phyloP scores from a whole-genome alignment of 2,329 filamentous ascomycete species.

The Pyrenophora graminea region DNA sequence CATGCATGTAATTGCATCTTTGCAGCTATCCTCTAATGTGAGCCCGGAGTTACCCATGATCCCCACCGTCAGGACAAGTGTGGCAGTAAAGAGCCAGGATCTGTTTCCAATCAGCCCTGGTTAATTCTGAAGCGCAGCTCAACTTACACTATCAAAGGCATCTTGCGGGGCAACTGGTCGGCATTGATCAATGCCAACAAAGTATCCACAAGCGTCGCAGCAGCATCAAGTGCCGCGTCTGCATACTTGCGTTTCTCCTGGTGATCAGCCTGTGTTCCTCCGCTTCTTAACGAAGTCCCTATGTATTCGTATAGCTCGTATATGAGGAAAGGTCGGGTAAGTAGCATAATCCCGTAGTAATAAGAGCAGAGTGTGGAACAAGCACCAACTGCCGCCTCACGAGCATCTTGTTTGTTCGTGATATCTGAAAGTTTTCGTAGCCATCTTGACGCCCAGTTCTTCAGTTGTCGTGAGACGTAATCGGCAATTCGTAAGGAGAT shows the following conservation, averaged over 20 bases:
- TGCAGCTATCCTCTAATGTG: constrained; percentile 26
- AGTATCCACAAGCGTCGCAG: constrained; percentile 34
- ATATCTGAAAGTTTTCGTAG: constrained; percentile 35
- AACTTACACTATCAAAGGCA: constrained; percentile 40
- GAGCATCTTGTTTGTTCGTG: constrained; percentile 31
- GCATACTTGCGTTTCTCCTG: constrained; percentile 35
- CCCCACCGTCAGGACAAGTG: constrained; percentile 35
- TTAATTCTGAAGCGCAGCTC: neutral
- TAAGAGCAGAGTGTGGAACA: constrained; percentile 58
- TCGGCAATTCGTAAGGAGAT: constrained; percentile 49
- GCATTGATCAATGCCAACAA: constrained; percentile 25
- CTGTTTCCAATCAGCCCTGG: constrained; percentile 12
- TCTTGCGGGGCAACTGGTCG: constrained; percentile 30
- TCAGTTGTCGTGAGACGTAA: constrained; percentile 49
- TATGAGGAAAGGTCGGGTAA: constrained; percentile 59
- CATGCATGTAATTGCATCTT: constrained; percentile 29
- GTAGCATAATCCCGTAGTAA: constrained; percentile 59
- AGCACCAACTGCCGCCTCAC: constrained; percentile 46
- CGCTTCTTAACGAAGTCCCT: constrained; percentile 37
- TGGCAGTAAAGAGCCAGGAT: constrained; percentile 39
- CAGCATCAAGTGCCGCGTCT: constrained; percentile 38
- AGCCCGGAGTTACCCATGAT: constrained; percentile 31
- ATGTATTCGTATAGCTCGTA: constrained; percentile 52
- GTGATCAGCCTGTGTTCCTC: constrained; percentile 30
- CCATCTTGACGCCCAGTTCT: constrained; percentile 48